phyloP scores from a whole-genome alignment of 768 basidiomycete species.

The Trametes cubensis region DNA sequence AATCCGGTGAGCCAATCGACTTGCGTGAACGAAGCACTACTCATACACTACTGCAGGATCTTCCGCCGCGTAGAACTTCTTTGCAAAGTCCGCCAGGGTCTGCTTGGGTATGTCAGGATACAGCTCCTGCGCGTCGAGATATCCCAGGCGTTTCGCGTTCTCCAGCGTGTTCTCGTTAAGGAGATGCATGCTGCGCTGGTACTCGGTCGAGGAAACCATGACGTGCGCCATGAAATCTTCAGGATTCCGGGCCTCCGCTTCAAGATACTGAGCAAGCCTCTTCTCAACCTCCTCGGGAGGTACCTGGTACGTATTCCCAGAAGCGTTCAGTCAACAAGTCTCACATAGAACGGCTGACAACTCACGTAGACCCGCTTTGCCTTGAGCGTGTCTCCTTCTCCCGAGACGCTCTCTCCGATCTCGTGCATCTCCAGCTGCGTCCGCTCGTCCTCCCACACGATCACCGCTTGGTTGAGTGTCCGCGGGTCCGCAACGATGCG shows the following conservation, averaged over 20 bases:
- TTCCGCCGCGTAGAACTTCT: conserved; percentile 26
- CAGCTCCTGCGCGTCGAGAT: conserved; percentile 35
- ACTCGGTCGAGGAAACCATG: neutral
- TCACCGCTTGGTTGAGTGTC: conserved; percentile 37
- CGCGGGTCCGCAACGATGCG: conserved; percentile 37
- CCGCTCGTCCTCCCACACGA: conserved; percentile 33
- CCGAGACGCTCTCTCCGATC: conserved; percentile 28
- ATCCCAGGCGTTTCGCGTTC: conserved; percentile 30
- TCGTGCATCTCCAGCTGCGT: conserved; percentile 30
- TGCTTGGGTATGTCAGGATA: conserved; percentile 33
- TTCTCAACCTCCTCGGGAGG: conserved; percentile 11
- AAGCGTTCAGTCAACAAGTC: neutral
- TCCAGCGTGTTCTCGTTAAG: conserved; percentile 36
- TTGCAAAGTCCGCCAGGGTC: conserved; percentile 31
- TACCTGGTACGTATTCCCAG: neutral
- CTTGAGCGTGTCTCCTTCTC: conserved; percentile 26
- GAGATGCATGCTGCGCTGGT: conserved; percentile 27
- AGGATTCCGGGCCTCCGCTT: neutral
- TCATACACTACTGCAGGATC: conserved; percentile 10
- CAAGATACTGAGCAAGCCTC: neutral
- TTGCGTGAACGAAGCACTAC: neutral
- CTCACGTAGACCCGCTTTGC: conserved; percentile 19
- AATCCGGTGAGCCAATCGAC: no score
- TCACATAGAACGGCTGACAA: neutral
- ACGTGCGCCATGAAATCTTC: neutral